Evolutionary conservation across 257 asterid species (phyloP), one percentile per base, ranked within the genome.

Genomic region (Orobanche coerulescens): DNA sequence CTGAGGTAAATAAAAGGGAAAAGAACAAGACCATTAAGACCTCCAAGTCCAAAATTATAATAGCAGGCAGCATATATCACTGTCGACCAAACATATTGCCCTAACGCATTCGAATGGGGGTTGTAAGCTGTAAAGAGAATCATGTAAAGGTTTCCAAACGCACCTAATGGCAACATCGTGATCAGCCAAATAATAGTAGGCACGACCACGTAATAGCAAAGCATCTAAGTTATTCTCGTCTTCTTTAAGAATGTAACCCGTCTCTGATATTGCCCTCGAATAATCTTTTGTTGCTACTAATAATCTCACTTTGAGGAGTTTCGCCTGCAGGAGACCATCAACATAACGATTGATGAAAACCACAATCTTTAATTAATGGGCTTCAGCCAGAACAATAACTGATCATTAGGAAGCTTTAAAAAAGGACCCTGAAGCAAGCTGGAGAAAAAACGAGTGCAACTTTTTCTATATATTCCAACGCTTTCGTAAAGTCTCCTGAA

Each of bases 401-500:
- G 34, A 37, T n/a, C 24, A 36, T 13, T 33, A n/a, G 34, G 37
- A 34, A 26, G 47, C 61, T 51, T 43, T 25, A 52, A 56, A 34
- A 62, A 63, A 30, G 20, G 70, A 88, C 96, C 87, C 83, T 73
- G 58, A 81, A 68, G 76, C 96, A 88, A 58, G 90, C 90, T 36
- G 95, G 96, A 72, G 96, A 88, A 70, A 88, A 88, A 62, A 88
- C 82, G 25, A 88, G 92, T n/a, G 85, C 93, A 20, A 88, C 92
- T 76, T 85, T 88, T 30, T 83, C 84, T 44, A 85, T 57, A 58
- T 73, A 73, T 30, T 83, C 96, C 81, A 83, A 64, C 37, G 86
- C 83, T 76, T 81, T 85, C 22, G 71, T 51, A 60, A 77, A 81
- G 57, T 88, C 95, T n/a, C 85, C 87, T 2, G 90, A 81, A 42